Conservation (phyloP, 768 basidiomycete species). For the Leccinum pellstonianum region DNA sequence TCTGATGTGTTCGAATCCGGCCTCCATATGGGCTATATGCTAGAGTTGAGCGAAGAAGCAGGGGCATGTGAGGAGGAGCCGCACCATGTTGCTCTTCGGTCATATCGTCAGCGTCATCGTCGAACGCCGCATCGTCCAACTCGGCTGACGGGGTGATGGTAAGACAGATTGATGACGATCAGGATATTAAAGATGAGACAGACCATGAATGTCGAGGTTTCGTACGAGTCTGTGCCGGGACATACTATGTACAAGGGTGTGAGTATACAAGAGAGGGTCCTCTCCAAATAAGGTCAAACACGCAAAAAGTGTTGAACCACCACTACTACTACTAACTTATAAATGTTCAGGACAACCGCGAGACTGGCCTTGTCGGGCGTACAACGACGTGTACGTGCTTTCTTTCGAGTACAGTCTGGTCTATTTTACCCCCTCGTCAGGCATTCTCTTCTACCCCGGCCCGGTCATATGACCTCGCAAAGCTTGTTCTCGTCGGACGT, state of each 20-base stretch:
- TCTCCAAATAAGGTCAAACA: constrained; percentile 24
- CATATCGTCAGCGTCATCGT: constrained; percentile 77
- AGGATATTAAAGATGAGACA: constrained; percentile 3
- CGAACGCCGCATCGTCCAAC: constrained; percentile 77
- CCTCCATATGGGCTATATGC: constrained; percentile 59
- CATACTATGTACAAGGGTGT: constrained; percentile 38
- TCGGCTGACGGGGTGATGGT: constrained; percentile 55
- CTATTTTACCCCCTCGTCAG: constrained; percentile 33
- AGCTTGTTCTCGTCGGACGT: constrained; percentile 74
- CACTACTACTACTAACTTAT: constrained; percentile 26
- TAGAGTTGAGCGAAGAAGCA: constrained; percentile 11
- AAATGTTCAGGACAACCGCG: constrained; percentile 54
- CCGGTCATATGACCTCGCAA: constrained; percentile 63
- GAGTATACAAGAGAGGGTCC: not conserved
- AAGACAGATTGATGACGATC: not conserved
- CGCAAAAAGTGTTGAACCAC: not conserved
- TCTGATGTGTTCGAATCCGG: constrained; percentile 68
- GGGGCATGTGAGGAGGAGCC: constrained; percentile 10
- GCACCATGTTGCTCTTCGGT: constrained; percentile 81
- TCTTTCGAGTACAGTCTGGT: not conserved
- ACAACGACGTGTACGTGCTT: constrained; percentile 47
- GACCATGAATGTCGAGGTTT: constrained; percentile 79
- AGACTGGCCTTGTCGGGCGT: constrained; percentile 44
- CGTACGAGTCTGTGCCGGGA: constrained; percentile 90
- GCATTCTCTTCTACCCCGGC: constrained; percentile 61